Base-by-base conservation (phyloP, 2,329 filamentous ascomycete genomes). In the Dothistroma septosporum region DNA sequence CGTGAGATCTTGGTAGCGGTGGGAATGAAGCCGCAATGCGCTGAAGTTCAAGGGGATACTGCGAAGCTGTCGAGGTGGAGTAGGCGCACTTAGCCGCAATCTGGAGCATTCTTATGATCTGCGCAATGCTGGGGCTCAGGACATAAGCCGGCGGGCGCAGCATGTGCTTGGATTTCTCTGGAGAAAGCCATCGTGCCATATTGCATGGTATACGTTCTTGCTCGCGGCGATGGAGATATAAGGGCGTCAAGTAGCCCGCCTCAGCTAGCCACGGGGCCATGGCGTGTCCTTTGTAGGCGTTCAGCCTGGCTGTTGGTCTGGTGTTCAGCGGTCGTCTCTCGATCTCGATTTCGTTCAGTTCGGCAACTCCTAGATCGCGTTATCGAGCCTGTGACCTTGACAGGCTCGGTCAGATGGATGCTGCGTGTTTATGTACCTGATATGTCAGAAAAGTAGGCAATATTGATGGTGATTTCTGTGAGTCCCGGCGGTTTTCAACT, bases 281-380 rank as follows among this genome's bases (percentile, higher is more conserved):
- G 10, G 60, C 50, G 19, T 59, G 55, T 37, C 52, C 33, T 12
- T 61, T 59, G 50, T 61, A 53, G 37, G 60, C 54, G 31, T 61
- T 53, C 32, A 59, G 33, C 16, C 55, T 50, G 1, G 49, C 55
- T 22, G 49, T 52, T 21, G 60, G 49, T 48, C 22, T 9, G 14
- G 57, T 59, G 22, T 33, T 33, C n/a, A 55, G 37, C 10, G 49
- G 35, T 9, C 9, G 50, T 47, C 57, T 48, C 37, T 59, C 50
- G 12, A 54, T 59, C 49, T 47, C 49, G 28, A 59, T 54, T 16
- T 54, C 35, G 12, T 21, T 35, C 57, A 55, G 53, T 22, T 44
- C 46, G n/a, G 53, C 33, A n/a, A 19, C 3, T 7, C n/a, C 3
- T 44, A 16, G 37, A 6, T 28, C 41, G 8, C 10, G 2, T 11